Conservation (phyloP, 192 early-diverging fungal species). For the Lobosporangium transversale region DNA sequence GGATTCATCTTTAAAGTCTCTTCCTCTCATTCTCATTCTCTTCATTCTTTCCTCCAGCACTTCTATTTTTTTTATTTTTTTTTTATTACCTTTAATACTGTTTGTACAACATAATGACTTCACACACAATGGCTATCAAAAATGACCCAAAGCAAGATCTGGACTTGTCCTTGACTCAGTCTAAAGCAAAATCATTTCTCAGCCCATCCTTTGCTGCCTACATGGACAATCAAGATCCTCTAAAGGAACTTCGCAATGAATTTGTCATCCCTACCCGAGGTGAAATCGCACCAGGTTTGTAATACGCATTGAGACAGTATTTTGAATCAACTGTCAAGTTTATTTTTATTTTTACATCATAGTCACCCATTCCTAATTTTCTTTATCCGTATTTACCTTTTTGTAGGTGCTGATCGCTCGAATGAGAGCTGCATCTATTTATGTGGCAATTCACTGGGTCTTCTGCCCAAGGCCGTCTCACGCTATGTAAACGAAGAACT, state of each 20-base stretch:
- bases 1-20: too few species aligned
- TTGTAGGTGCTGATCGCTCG: constrained; percentile 19
- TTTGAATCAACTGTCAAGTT: not conserved
- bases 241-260: constrained; percentile 68
- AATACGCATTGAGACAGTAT: too few species aligned
- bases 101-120: too few species aligned
- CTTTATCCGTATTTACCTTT: not conserved
- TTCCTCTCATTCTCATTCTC: constrained; percentile 6
- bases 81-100: too few species aligned
- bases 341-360: not conserved
- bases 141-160: constrained; percentile 28
- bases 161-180: constrained; percentile 29
- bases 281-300: constrained; percentile 54
- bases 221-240: constrained; percentile 71
- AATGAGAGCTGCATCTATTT: constrained; percentile 76
- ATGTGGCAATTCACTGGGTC: constrained; percentile 95
- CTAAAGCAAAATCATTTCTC: constrained; percentile 23
- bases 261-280: constrained; percentile 73
- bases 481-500: constrained; percentile 86
- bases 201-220: constrained; percentile 61
- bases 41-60: not conserved
- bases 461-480: constrained; percentile 77
- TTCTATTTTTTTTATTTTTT: too few species aligned
- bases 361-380: not conserved
- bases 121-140: too few species aligned